Conservation (phyloP, 257 asterid species). For the Mitragyna speciosa region DNA sequence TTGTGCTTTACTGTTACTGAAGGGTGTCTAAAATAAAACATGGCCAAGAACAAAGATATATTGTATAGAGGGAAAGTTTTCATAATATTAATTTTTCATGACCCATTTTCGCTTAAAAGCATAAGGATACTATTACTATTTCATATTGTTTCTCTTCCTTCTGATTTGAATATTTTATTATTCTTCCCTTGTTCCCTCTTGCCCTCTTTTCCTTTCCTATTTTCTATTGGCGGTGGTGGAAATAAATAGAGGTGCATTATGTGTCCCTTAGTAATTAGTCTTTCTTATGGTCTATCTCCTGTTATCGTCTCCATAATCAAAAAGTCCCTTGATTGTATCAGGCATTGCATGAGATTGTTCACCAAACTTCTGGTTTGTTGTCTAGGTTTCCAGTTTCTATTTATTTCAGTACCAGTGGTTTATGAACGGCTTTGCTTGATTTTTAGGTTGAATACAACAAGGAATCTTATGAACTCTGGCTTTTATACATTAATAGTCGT, state of each 20-base stretch:
- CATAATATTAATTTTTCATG: background rate
- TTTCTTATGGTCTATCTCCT: background rate
- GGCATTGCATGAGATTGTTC: background rate
- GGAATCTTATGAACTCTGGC: conserved; percentile 49
- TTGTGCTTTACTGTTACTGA: background rate
- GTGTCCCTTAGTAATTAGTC: background rate
- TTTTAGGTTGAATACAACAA: conserved; percentile 37
- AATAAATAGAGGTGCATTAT: background rate
- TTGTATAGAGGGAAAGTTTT: background rate
- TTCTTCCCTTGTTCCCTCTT: background rate
- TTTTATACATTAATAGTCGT: conserved; percentile 45
- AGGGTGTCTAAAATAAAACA: background rate
- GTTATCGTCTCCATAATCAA: too few species aligned
- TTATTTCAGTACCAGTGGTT: background rate
- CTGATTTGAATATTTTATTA: background rate
- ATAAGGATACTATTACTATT: background rate
- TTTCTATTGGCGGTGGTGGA: background rate
- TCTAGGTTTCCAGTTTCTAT: background rate
- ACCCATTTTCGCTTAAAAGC: background rate
- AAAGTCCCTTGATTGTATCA: background rate
- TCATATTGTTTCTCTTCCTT: background rate
- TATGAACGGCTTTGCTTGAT: conserved; percentile 6
- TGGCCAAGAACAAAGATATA: background rate
- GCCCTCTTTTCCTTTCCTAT: background rate
- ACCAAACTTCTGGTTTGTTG: background rate